These are phyloP conservation scores for Pisolithus microcarpus DNA, from an alignment of 768 basidiomycete species.

Conservation along the genomic window DNA sequence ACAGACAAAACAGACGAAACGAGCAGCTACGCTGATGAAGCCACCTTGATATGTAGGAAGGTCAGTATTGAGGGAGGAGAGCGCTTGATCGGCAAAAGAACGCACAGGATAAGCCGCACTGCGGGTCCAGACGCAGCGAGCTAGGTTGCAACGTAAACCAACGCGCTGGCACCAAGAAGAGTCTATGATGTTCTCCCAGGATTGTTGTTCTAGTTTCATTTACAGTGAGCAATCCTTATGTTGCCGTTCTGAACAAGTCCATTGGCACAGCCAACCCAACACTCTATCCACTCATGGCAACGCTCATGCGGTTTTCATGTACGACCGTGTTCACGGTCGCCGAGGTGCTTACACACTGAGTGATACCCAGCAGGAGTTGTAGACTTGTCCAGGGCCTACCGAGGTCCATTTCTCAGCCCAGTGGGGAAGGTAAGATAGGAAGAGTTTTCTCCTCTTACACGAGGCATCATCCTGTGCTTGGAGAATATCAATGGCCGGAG, in stretches of 20 bases:
- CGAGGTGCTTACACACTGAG: slow-evolving; percentile 44
- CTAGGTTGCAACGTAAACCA: slow-evolving; percentile 55
- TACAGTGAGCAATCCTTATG: slow-evolving; percentile 58
- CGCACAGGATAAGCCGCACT: slow-evolving; percentile 51
- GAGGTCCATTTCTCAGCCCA: no score
- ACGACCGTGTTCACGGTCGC: slow-evolving; percentile 21
- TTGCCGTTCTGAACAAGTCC: slow-evolving; percentile 57
- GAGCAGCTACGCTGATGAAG: slow-evolving; percentile 50
- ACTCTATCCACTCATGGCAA: slow-evolving; percentile 55
- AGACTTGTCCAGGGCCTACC: slow-evolving; percentile 36
- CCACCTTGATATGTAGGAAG: slow-evolving; percentile 31
- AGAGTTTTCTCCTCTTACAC: slow-evolving; percentile 45
- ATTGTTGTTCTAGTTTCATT: slow-evolving; percentile 43
- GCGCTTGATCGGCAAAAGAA: slow-evolving; percentile 1
- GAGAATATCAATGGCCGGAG: slow-evolving; percentile 19
- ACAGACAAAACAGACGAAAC: slow-evolving; percentile 42
- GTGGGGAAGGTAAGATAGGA: background rate
- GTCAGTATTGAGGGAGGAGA: background rate
- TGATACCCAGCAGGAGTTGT: slow-evolving; percentile 51
- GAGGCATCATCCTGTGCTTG: slow-evolving; percentile 42
- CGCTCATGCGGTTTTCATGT: slow-evolving; percentile 19
- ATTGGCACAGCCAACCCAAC: slow-evolving; percentile 67
- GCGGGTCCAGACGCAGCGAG: slow-evolving; percentile 54
- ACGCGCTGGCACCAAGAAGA: slow-evolving; percentile 48
- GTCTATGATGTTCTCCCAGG: slow-evolving; percentile 49